A percentile compares a stretch with the other conserved stretches of the same genome.
Conservation (phyloP, 2,329 filamentous ascomycete genomes). For the Trichoderma brevicompactum region DNA sequence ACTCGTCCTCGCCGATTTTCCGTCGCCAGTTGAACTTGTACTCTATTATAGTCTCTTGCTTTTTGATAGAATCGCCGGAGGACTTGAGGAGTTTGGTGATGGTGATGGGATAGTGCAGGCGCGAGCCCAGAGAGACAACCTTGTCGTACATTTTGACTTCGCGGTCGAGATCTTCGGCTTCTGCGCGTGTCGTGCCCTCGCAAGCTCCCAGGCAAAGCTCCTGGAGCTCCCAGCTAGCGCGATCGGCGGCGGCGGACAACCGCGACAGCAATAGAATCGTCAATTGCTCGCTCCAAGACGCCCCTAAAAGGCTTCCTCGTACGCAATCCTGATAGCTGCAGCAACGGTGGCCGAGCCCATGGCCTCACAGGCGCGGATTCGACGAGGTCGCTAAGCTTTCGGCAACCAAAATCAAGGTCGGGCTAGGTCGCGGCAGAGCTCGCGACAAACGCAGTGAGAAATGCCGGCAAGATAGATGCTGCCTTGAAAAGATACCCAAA, state of each 20-base stretch:
- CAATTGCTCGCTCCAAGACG: slow-evolving; percentile 28
- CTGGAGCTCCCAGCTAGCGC: slow-evolving; percentile 20
- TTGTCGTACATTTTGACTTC: slow-evolving; percentile 45
- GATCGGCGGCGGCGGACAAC: slow-evolving; percentile 13
- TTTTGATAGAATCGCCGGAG: slow-evolving; percentile 74
- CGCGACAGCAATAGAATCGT: slow-evolving; percentile 6
- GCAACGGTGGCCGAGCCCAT: slow-evolving; percentile 41
- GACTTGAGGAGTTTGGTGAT: slow-evolving; percentile 82
- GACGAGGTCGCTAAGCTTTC: background rate
- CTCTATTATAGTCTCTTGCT: slow-evolving; percentile 77
- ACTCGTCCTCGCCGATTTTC: slow-evolving; percentile 69
- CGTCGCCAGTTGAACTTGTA: slow-evolving; percentile 85
- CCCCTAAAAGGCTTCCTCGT: slow-evolving; percentile 40
- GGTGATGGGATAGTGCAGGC: slow-evolving; percentile 90
- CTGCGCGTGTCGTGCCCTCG: slow-evolving; percentile 21
- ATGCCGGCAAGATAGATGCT: background rate
- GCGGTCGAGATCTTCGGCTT: slow-evolving; percentile 1
- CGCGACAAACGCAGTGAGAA: background rate
- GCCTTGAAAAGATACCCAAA: background rate
- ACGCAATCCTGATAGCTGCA: slow-evolving; percentile 40
- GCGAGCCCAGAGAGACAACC: slow-evolving; percentile 57
- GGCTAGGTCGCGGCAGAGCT: background rate
- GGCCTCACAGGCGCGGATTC: slow-evolving; percentile 36
- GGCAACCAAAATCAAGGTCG: background rate
- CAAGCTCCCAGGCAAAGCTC: slow-evolving; percentile 12